phyloP scores from a whole-genome alignment of 2,329 filamentous ascomycete species.

The Arthrocladium fulminans region DNA sequence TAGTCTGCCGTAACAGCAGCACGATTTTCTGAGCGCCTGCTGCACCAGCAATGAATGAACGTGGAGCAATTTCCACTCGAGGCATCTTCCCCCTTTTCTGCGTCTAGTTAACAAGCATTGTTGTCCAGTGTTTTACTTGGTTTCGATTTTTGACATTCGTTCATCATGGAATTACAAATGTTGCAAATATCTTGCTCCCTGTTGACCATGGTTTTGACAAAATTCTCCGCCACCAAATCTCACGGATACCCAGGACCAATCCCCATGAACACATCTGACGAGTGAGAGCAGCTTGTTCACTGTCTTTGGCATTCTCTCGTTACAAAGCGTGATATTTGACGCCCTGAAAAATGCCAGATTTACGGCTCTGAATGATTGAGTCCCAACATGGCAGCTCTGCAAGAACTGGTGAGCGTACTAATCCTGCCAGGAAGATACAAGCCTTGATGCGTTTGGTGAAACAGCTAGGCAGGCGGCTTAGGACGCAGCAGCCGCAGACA shows the following conservation, averaged over 20 bases:
- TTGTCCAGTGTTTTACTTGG: background rate
- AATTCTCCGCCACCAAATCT: conserved; percentile 37
- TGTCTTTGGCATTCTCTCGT: conserved; percentile 27
- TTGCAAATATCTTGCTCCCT: conserved; percentile 35
- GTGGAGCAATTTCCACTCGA: background rate
- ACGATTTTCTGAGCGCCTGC: no score
- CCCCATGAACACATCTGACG: conserved; percentile 37
- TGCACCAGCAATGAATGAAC: background rate
- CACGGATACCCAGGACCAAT: conserved; percentile 31
- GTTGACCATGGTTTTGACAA: conserved; percentile 35
- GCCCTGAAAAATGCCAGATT: conserved; percentile 23
- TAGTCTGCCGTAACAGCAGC: no score
- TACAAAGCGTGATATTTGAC: background rate
- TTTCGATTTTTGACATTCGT: background rate
- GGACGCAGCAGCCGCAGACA: conserved; percentile 14
- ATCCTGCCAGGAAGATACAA: conserved; percentile 33
- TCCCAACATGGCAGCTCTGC: conserved; percentile 28
- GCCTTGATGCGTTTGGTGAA: conserved; percentile 29
- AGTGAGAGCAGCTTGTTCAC: conserved; percentile 30
- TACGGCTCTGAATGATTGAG: conserved; percentile 28
- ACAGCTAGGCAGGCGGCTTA: conserved; percentile 19
- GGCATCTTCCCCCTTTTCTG: background rate
- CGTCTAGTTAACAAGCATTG: background rate
- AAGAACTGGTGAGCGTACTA: conserved; percentile 6
- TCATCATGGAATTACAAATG: conserved; percentile 37